A percentile compares a stretch with the other conserved stretches of the same genome.
Conservation (phyloP, 164 flowering plant species). For the Buxus sempervirens region DNA sequence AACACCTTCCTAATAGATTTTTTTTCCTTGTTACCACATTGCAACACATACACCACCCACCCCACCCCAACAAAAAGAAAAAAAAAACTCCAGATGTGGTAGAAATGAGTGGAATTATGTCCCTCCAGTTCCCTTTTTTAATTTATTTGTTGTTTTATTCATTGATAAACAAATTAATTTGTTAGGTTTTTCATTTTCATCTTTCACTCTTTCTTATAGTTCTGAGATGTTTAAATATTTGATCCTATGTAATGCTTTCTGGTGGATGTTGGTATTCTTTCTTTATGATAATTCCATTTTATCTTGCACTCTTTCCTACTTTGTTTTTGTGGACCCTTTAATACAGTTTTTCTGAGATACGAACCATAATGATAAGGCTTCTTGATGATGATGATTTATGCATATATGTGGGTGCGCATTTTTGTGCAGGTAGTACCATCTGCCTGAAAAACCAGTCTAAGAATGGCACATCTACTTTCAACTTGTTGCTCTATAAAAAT, state of each 20-base stretch:
- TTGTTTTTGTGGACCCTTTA: too few species aligned
- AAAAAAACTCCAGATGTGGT: too few species aligned
- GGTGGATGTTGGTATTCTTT: neutral
- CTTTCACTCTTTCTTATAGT: neutral
- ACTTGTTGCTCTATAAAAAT: conserved; percentile 43
- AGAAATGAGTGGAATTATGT: too few species aligned
- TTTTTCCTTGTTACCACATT: too few species aligned
- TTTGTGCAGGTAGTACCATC: conserved; percentile 1
- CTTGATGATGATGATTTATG: neutral
- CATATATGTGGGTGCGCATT: neutral
- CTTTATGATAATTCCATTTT: neutral
- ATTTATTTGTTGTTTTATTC: too few species aligned
- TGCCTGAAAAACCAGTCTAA: neutral
- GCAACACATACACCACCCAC: too few species aligned
- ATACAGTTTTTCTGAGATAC: neutral
- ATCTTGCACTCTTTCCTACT: too few species aligned
- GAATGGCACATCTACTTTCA: conserved; percentile 65
- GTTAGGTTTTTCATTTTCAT: too few species aligned
- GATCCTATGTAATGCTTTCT: neutral
- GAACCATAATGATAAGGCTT: neutral
- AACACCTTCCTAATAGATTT: too few species aligned
- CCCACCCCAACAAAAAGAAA: too few species aligned
- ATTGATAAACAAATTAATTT: too few species aligned
- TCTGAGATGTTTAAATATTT: neutral
- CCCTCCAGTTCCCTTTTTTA: too few species aligned